phyloP scores from a whole-genome alignment of 176 grass and related monocot genomes.

The Musa schizocarpa region DNA sequence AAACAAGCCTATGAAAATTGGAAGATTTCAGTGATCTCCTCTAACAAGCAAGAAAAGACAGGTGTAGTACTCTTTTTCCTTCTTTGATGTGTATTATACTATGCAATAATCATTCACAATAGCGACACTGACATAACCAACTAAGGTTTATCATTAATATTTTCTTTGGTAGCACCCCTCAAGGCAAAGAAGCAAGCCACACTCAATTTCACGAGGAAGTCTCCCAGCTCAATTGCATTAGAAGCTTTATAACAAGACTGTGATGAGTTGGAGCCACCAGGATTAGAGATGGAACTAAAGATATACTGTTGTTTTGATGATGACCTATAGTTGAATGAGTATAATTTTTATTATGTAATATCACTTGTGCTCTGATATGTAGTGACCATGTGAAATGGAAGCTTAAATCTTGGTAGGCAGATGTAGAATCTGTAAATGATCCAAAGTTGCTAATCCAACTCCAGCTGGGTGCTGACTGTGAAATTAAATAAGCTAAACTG shows the following conservation, averaged over 20 bases:
- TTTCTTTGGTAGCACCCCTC: constrained; percentile 22
- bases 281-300: too few species aligned
- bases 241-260: constrained; percentile 6
- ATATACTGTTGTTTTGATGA: too few species aligned
- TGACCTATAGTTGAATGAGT: too few species aligned
- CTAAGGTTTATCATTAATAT: neutral
- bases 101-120: neutral
- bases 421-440: too few species aligned
- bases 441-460: too few species aligned
- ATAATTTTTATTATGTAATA: too few species aligned
- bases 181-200: constrained; percentile 62
- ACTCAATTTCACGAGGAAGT: constrained; percentile 61
- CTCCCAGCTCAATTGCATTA: constrained; percentile 18
- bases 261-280: too few species aligned
- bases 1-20: constrained; percentile 67
- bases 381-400: too few species aligned
- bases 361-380: too few species aligned
- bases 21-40: constrained; percentile 69
- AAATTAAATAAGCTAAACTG: too few species aligned
- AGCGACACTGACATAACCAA: neutral
- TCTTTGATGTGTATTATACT: neutral
- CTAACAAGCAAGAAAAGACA: constrained; percentile 57
- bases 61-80: constrained; percentile 28
- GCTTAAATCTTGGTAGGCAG: too few species aligned
- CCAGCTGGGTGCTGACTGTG: too few species aligned